Evolutionary conservation across 805 yeast species (phyloP), one percentile per base, ranked within the genome.

Genomic region (Wickerhamiella spandovensis): DNA sequence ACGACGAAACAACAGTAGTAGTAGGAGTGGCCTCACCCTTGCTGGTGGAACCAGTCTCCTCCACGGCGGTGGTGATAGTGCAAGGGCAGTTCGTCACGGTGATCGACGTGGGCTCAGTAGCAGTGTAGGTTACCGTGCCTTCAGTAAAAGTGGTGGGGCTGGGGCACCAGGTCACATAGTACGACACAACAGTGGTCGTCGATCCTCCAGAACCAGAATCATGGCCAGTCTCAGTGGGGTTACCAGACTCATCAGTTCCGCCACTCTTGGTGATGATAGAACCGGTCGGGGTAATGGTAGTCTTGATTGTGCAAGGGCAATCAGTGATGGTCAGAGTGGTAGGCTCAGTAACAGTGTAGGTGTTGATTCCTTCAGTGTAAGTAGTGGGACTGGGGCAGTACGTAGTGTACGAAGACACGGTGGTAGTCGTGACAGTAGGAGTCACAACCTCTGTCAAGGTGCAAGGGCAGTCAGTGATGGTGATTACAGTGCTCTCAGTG

Each of bases 401-500:
- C 21, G 45, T 23, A 18, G 32, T 24, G 45, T 15, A 24, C 20
- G 6, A 32, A n/a, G 45, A 23, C 10, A 23, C 45, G 18, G 20
- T 15, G 4, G 28, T n/a, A n/a, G 45, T 23, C 4, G 32, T 24
- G 18, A 12, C 28, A 46, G 39, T 35, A 7, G 39, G 39, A n/a
- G 20, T 35, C 18, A 35, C 43, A 20, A 24, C 18, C 15, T n/a
- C 39, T 3, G 46, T 24, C 24, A 44, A 10, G 28, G 56, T 51
- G 51, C 51, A 53, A 2, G 56, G 55, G 46, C 55, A 50, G 44
- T 53, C 51, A 62, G 94, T 82, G 77, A 84, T 75, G 67, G 92
- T 84, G 62, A 85, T 69, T 59, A 94, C 84, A 67, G 90, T 82
- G 54, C 90, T 79, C 61, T 67, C 81, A 54, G 89, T 78, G 64